These are phyloP conservation scores for Eutrema yunnanense DNA, from an alignment of 345 rosid genomes.

Conservation along the genomic window DNA sequence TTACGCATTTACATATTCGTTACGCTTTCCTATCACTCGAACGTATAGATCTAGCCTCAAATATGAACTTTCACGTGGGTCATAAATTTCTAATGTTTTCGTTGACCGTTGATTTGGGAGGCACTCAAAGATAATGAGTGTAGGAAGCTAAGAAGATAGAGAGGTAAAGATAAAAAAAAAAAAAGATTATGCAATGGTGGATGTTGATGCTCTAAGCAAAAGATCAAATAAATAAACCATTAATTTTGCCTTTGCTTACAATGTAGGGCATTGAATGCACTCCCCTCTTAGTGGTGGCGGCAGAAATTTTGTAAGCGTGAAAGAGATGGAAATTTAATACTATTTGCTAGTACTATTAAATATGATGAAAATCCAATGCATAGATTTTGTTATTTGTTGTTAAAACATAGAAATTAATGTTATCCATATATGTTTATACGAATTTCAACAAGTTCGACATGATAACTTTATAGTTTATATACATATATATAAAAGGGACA, in stretches of 20 bases:
- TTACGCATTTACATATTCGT: too few relatives aligned
- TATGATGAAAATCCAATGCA: neutral
- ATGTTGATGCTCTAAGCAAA: constrained; percentile 15
- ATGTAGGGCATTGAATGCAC: constrained; percentile 1
- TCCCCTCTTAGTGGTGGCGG: constrained; percentile 25
- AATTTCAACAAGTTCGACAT: neutral
- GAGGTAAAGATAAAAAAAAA: neutral
- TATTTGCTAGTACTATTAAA: neutral
- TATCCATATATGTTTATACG: neutral
- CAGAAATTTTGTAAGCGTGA: constrained; percentile 9
- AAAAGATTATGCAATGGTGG: constrained; percentile 4
- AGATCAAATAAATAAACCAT: neutral
- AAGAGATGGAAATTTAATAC: neutral
- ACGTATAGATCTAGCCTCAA: too few relatives aligned
- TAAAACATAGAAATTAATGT: neutral
- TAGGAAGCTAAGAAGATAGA: neutral
- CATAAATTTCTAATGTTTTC: neutral
- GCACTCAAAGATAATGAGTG: neutral
- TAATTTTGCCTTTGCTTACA: neutral
- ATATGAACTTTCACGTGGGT: too few relatives aligned
- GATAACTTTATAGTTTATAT: neutral
- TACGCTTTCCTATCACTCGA: too few relatives aligned
- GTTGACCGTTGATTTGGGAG: constrained; percentile 6
- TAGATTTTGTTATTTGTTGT: neutral
- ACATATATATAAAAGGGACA: too few relatives aligned